These are phyloP conservation scores for Steccherinum ochraceum DNA, from an alignment of 768 basidiomycete species.

Conservation along the genomic window DNA sequence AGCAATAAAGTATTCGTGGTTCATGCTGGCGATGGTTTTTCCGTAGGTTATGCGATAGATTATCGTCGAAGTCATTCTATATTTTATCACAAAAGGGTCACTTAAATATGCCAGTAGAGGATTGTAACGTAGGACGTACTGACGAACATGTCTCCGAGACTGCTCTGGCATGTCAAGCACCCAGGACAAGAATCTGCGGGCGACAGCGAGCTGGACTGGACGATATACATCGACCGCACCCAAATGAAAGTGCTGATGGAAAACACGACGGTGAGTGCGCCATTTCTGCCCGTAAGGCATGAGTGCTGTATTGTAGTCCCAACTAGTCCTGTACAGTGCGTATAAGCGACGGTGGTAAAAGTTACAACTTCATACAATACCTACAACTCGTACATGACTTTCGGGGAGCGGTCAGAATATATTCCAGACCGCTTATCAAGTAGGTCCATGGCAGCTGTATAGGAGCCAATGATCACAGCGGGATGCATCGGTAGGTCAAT, in stretches of 20 bases:
- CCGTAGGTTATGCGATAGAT: constrained; percentile 7
- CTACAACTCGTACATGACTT: constrained; percentile 1
- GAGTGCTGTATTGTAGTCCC: constrained; percentile 4
- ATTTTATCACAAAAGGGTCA: background rate
- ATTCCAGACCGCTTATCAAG: constrained; percentile 8
- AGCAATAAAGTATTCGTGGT: background rate
- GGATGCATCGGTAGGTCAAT: constrained; percentile 1
- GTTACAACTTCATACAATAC: background rate
- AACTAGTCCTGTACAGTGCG: background rate
- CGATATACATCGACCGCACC: background rate
- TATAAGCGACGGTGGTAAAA: background rate
- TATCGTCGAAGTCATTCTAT: background rate
- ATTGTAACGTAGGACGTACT: background rate
- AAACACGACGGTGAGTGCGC: background rate
- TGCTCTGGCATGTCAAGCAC: background rate
- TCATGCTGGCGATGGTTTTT: background rate
- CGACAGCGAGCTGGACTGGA: background rate
- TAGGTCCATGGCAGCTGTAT: constrained; percentile 5
- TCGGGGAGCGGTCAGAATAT: constrained; percentile 8
- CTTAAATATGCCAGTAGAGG: background rate
- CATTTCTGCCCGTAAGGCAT: constrained; percentile 6
- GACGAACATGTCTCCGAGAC: background rate
- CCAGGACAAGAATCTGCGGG: background rate
- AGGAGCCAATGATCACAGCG: constrained; percentile 5
- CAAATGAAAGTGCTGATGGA: constrained; percentile 9